Evolutionary conservation across 306 rosid species (phyloP), one percentile per base, ranked within the genome.

Genomic region (Castanea sativa): DNA sequence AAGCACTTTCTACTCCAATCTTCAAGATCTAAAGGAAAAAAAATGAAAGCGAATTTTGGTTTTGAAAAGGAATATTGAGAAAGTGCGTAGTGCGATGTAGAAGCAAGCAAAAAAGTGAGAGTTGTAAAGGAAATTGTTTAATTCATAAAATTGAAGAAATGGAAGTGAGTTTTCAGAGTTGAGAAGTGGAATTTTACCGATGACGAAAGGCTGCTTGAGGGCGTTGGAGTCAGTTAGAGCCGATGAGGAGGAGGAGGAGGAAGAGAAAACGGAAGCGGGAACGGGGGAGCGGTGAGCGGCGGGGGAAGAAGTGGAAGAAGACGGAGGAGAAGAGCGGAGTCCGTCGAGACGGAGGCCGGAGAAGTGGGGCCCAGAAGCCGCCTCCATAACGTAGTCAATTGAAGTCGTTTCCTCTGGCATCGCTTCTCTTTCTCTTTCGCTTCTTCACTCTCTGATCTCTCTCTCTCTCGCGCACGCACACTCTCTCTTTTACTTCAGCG

Each of bases 361-460:
- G 82, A 95, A 95, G 86, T 95, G 99, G 58, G 97, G 89, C 6
- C 99, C 99, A 1, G 97, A 91, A 0, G 98, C 98, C n/a, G 90
- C 90, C 86, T 92, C 99, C 98, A 92, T 95, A 0, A 84, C 97
- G 82, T 90, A 89, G 78, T 95, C 98, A 11, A 92, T 91, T 77
- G 90, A 74, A n/a, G 84, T 80, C 30, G 93, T 82, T 73, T 91
- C 94, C 82, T 90, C 95, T 78, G 93, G 88, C 97, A 91, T 94
- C 71, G 73, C 51, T 27, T 29, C 65, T 33, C 69, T 33, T 11
- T 67, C 14, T 2, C 1, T 6, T 6, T 25, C 55, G 59, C 23
- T 58, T 18, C 16, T 21, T 20, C 69, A 41, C 45, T 41, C 2
- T 41, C 45, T 41, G 12, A 38, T 38, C 43, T 38, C 43, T 38